A percentile compares a stretch with the other conserved stretches of the same genome.
Evolutionary conservation across 2,329 filamentous ascomycete genomes (phyloP).

Genomic region (Alternaria tenuissima): DNA sequence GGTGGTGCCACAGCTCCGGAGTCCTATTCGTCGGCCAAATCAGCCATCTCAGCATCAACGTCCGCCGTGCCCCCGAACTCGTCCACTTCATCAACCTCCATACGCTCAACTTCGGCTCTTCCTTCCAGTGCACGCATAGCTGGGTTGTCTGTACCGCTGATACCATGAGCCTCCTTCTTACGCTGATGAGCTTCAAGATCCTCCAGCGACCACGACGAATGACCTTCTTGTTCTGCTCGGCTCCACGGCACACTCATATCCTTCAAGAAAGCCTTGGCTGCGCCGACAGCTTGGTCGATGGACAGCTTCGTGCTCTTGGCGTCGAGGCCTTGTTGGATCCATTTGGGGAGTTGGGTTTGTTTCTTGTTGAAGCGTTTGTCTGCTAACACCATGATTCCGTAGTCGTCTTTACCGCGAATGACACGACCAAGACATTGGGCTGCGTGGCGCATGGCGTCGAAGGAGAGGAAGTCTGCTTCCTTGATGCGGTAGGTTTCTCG

Average conservation of each 20-base stretch:
- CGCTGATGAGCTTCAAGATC: constrained; percentile 82
- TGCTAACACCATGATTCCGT: constrained; percentile 99
- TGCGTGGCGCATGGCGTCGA: constrained; percentile 99
- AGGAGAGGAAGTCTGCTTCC: constrained; percentile 97
- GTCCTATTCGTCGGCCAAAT: constrained; percentile 28
- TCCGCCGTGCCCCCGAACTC: constrained; percentile 45
- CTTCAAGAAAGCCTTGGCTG: constrained; percentile 86
- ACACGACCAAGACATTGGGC: constrained; percentile 96
- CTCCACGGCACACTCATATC: constrained; percentile 93
- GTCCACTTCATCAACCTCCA: constrained; percentile 34
- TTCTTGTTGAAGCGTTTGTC: constrained; percentile 95
- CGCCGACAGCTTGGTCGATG: constrained; percentile 92
- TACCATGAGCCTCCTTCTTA: constrained; percentile 74
- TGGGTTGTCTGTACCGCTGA: constrained; percentile 65
- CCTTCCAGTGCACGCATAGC: constrained; percentile 50
- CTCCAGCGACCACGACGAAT: constrained; percentile 87
- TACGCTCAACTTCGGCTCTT: constrained; percentile 33
- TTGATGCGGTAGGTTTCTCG: constrained; percentile 95
- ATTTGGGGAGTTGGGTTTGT: constrained; percentile 87
- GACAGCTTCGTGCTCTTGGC: constrained; percentile 89
- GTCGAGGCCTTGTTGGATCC: constrained; percentile 89
- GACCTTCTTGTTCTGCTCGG: constrained; percentile 83
- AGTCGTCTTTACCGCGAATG: constrained; percentile 94
- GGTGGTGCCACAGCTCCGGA: neutral
- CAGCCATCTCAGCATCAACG: constrained; percentile 50